Evolutionary conservation across 2,329 filamentous ascomycete species (phyloP), one percentile per base, ranked within the genome.

Genomic region (Cryphonectria naterciae): DNA sequence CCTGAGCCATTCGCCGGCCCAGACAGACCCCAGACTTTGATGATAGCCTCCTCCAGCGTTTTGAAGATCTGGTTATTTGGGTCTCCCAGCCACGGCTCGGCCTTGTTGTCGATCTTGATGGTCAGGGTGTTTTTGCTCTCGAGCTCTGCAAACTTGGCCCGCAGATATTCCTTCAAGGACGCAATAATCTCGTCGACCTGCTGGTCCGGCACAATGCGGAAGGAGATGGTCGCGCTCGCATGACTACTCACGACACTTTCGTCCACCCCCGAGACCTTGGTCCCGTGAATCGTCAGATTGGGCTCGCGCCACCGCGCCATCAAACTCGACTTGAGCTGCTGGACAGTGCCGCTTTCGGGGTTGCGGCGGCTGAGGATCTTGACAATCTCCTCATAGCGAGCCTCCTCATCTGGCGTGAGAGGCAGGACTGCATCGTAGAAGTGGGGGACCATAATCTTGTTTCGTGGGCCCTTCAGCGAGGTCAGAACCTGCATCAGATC

Each of bases 231-330:
- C 6, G 95, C 94, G 76, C 92, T 95, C 11, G 95, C 96, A 75
- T 94, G 91, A 73, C 93, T 91, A 58, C 95, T 97, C 72, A 99
- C 97, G 39, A 98, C 90, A 64, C 94, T 96, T 1, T 94, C 93
- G 75, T 97, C 96, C 0, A 94, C 94, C 0, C 95, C 95, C 0
- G 95, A 97, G 0, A 95, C 94, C 77, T 97, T 94, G 80, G 98
- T 94, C 10, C 93, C 89, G 81, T 99, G 96, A 60, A 98, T 93
- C 0, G 96, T 98, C 67, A 99, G 84, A 65, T 97, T 97, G 0
- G 96, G 94, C 77, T 98, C 95, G 32, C 96, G 91, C 96, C 96
- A 99, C 70, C 95, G 89, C 15, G 95, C 93, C 92, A 97, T 97
- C 7, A 99, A 86, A 2, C 92, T 94, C 52, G 90, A 86, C 72